These are phyloP conservation scores for Aspergillus cristatus DNA, from an alignment of 495 filamentous ascomycete species.

Conservation along the genomic window DNA sequence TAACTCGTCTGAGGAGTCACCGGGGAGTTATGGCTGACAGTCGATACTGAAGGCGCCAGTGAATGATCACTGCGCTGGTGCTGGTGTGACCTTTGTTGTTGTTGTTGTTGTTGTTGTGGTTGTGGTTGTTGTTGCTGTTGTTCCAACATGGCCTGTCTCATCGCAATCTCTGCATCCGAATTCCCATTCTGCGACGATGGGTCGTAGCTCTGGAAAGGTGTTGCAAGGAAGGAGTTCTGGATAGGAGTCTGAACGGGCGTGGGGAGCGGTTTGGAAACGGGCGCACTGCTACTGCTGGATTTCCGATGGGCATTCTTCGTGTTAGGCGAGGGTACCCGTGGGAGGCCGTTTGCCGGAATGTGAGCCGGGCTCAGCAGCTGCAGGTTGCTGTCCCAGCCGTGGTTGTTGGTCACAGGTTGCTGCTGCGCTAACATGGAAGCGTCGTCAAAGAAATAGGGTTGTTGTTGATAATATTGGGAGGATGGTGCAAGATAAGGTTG, in stretches of 20 bases:
- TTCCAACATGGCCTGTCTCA: slow-evolving; percentile 48
- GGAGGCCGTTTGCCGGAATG: slow-evolving; percentile 18
- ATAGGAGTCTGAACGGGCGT: slow-evolving; percentile 38
- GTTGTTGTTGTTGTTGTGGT: slow-evolving; percentile 17
- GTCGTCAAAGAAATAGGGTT: slow-evolving; percentile 20
- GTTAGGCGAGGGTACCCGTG: slow-evolving; percentile 17
- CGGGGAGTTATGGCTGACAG: slow-evolving; percentile 46
- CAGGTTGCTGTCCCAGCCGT: slow-evolving; percentile 34
- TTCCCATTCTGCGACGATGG: slow-evolving; percentile 31
- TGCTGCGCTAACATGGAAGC: slow-evolving; percentile 38
- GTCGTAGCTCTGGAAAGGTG: slow-evolving; percentile 41
- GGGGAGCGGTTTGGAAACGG: slow-evolving; percentile 37
- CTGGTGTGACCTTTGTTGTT: slow-evolving; percentile 17
- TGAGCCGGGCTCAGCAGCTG: slow-evolving; percentile 33
- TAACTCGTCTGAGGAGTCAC: slow-evolving; percentile 47
- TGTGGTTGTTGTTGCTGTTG: slow-evolving; percentile 32
- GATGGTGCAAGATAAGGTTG: slow-evolving; percentile 10
- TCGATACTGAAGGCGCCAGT: slow-evolving; percentile 45
- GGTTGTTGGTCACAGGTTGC: slow-evolving; percentile 26
- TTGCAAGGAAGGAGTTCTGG: slow-evolving; percentile 34
- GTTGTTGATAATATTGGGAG: slow-evolving; percentile 18
- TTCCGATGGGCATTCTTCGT: slow-evolving; percentile 23
- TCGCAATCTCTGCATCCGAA: slow-evolving; percentile 39
- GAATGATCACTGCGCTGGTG: slow-evolving; percentile 35
- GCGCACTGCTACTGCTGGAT: slow-evolving; percentile 19